phyloP scores from a whole-genome alignment of 306 rosid genomes.

The Vigna nakashimae region DNA sequence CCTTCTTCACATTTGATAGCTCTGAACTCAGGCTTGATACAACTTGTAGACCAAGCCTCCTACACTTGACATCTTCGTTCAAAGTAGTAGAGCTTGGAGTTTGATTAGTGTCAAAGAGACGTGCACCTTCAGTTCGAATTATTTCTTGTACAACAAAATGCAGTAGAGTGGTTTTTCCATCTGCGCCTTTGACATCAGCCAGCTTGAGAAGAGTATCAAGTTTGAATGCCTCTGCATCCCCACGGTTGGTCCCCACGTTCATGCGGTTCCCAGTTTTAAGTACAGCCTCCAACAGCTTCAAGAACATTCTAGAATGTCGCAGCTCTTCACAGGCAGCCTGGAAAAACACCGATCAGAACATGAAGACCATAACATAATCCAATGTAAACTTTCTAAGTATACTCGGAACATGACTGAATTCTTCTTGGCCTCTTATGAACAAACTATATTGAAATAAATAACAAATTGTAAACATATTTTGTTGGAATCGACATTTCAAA shows the following conservation, averaged over 20 bases:
- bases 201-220: constrained; percentile 96
- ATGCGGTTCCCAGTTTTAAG: constrained; percentile 97
- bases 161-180: constrained; percentile 90
- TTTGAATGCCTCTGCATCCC: constrained; percentile 96
- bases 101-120: constrained; percentile 56
- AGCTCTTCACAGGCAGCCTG: constrained; percentile 91
- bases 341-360: constrained; percentile 28
- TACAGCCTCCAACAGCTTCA: constrained; percentile 93
- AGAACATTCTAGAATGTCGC: constrained; percentile 85
- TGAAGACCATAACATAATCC: constrained; percentile 8
- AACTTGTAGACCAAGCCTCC: constrained; percentile 87
- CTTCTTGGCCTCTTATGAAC: not conserved
- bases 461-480: not conserved
- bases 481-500: not conserved
- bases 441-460: constrained; percentile 1
- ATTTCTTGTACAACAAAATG: constrained; percentile 97
- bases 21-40: constrained; percentile 85
- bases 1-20: constrained; percentile 85
- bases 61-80: constrained; percentile 72
- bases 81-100: constrained; percentile 51
- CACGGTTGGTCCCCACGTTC: constrained; percentile 97
- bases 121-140: constrained; percentile 86
- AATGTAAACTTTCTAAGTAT: not conserved
- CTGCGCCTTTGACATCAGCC: constrained; percentile 88
- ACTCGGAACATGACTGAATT: not conserved